phyloP scores from a whole-genome alignment of 1,284 basidiomycete genomes.

The Ceratobasidium sp. region DNA sequence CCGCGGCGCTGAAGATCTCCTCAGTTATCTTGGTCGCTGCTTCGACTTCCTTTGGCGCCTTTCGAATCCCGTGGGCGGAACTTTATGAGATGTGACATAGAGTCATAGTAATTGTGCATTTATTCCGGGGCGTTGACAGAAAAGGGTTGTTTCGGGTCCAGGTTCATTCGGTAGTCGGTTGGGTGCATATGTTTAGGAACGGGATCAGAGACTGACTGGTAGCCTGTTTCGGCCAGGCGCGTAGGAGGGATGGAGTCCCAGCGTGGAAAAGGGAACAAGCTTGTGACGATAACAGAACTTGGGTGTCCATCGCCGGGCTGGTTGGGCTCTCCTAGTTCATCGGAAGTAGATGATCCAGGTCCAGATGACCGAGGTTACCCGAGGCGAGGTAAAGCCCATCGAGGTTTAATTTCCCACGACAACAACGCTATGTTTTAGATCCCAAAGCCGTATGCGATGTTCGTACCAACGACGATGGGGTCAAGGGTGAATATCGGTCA shows the following conservation, averaged over 20 bases:
- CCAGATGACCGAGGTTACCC: conserved; percentile 27
- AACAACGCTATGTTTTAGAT: too few relatives aligned
- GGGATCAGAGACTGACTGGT: conserved; percentile 51
- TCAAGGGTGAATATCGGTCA: too few relatives aligned
- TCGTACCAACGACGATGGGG: too few relatives aligned
- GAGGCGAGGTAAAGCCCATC: conserved; percentile 26
- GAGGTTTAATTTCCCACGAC: conserved; percentile 15
- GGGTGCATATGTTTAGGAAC: conserved; percentile 65
- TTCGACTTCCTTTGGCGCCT: conserved; percentile 48
- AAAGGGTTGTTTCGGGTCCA: conserved; percentile 66
- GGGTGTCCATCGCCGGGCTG: conserved; percentile 37
- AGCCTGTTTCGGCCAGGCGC: background rate
- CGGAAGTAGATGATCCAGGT: too few relatives aligned
- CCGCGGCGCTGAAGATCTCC: conserved; percentile 65
- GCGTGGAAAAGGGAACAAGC: conserved; percentile 16
- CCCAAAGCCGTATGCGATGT: too few relatives aligned
- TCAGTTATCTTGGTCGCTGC: conserved; percentile 63
- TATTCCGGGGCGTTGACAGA: conserved; percentile 71
- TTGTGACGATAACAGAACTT: conserved; percentile 12
- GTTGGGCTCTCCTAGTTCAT: conserved; percentile 34
- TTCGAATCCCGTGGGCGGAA: conserved; percentile 65
- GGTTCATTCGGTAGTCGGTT: conserved; percentile 65
- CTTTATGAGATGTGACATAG: conserved; percentile 73
- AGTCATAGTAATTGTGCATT: conserved; percentile 67
- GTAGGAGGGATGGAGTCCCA: background rate